Evolutionary conservation across 345 rosid genomes (phyloP), one percentile per base, ranked within the genome.

Genomic region (Populus deltoides): DNA sequence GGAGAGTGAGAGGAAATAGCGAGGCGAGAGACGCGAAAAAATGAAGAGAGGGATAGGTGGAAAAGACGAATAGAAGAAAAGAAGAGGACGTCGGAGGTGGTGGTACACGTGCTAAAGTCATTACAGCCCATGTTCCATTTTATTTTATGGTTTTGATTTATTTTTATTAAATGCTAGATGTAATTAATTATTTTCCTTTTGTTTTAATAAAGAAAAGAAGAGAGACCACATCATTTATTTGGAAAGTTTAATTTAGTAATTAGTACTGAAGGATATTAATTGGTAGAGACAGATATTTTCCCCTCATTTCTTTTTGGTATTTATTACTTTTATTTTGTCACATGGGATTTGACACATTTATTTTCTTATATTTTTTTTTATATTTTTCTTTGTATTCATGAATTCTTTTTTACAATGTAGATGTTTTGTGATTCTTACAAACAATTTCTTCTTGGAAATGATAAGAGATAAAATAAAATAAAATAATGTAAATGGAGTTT

Each of bases 31-130:
- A 66, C 49, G 41, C 29, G 41, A 73, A 74, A 65, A 63, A n/a
- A 20, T 13, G 31, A 27, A 29, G 11, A 20, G 17, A 20, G 8
- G 43, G 43, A 77, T 8, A 35, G 78, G 70, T 47, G 71, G 75
- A 39, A 61, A 47, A 27, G 75, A 63, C 75, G 66, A 80, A 62
- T 74, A n/a, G 69, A 27, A 22, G 13, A 27, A 38, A 41, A 41
- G 20, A 25, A 68, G 8, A 36, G 12, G 72, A 13, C 16, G 31
- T 0, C 59, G 72, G 72, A 20, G 55, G 81, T 72, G 39, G 16
- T 51, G 16, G 15, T 24, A 29, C 82, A 70, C 78, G 75, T 80
- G 75, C 66, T 68, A 25, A 9, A 59, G 62, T 57, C 25, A n/a
- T 22, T 22, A 57, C 62, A 57, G 8, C 62, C 12, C 62, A 57